phyloP scores from a whole-genome alignment of 768 basidiomycete species.

The Clavaria fumosa region DNA sequence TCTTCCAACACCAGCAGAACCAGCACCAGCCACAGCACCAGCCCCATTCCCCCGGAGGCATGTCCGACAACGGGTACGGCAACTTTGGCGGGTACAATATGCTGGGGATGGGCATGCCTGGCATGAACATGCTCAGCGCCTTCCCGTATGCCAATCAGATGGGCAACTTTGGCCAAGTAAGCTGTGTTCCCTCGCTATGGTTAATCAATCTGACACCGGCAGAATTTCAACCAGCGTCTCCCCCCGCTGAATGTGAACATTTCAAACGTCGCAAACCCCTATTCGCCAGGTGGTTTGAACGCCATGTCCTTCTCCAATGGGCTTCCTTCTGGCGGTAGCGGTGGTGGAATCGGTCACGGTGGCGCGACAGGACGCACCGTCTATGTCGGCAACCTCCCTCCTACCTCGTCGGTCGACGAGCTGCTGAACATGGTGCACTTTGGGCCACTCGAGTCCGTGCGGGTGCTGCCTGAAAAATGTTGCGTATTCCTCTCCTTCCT shows the following conservation, averaged over 20 bases:
- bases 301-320: conserved; percentile 59
- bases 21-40: conserved; percentile 28
- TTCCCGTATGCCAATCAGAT: conserved; percentile 58
- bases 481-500: conserved; percentile 99
- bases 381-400: conserved; percentile 91
- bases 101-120: conserved; percentile 68
- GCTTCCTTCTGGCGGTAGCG: no score
- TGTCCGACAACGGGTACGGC: conserved; percentile 34
- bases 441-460: conserved; percentile 88
- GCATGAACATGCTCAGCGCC: conserved; percentile 53
- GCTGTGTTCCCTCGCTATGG: conserved; percentile 7
- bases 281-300: conserved; percentile 65
- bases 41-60: conserved; percentile 15
- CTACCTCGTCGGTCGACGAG: conserved; percentile 72
- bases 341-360: no score
- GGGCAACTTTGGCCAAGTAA: conserved; percentile 52
- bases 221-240: conserved; percentile 40
- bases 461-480: conserved; percentile 89
- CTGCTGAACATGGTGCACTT: conserved; percentile 96
- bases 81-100: conserved; percentile 59
- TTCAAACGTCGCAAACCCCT: conserved; percentile 54
- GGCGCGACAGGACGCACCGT: conserved; percentile 75
- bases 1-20: conserved; percentile 33
- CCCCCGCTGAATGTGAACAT: conserved; percentile 55
- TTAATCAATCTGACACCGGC: conserved; percentile 13